Base-by-base conservation (phyloP, 495 filamentous ascomycete species). In the Chaetomium cochliodes region DNA sequence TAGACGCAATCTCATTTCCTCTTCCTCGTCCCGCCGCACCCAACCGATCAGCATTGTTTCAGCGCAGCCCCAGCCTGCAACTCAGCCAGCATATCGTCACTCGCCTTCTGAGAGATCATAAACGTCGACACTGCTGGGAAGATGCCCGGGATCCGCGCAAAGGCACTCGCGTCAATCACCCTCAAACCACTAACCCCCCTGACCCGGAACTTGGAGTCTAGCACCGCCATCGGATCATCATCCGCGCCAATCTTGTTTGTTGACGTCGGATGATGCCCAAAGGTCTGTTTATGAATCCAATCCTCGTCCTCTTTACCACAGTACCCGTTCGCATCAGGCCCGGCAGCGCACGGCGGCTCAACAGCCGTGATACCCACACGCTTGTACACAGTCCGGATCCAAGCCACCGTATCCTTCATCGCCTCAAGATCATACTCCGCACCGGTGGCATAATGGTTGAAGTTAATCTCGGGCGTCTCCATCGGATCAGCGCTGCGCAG, bases 51-150 rank as follows among this genome's bases (percentile, higher is more conserved):
- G 49, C 67, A 67, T 22, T 62, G 56, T 11, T 64, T 55, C 51
- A 73, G n/a, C 51, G 69, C 69, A 26, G 49, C 67, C 0, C 71
- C 67, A 13, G 49, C 66, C 64, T 70, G 58, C 42, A 72, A 39
- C 68, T 76, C 80, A 5, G 73, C 76, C 65, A 84, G 60, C 60
- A 87, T 86, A 7, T 82, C 82, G 41, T 85, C 83, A 3, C 82
- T 80, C 12, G 84, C 84, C 76, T 86, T 86, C 73, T 87, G 84
- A 60, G 76, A 80, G 42, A 87, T 76, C 80, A 86, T 84, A 60
- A 86, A 85, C 11, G 82, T 85, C 9, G 83, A 76, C 22, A 82
- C 70, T 15, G 75, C 77, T 8, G 82, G 79, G 59, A 83, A 87
- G 3, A 79, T 76, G 1, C 85, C 85, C 9, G 78, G 80, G 58